phyloP scores from a whole-genome alignment of 208 protist species.

The Porcisia hertigi region DNA sequence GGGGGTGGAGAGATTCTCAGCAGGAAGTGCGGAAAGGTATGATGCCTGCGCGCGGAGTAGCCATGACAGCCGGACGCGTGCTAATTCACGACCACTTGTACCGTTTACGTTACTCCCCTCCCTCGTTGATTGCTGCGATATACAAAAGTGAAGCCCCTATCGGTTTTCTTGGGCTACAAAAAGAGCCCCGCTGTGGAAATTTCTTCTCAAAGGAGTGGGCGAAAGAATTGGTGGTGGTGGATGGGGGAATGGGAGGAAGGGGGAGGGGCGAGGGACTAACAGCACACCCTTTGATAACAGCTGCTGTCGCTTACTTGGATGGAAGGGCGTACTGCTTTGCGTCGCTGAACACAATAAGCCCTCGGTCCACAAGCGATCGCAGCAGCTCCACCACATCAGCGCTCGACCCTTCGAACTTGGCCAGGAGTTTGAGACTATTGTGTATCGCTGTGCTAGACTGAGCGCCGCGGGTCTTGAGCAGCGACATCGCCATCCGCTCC shows the following conservation, averaged over 20 bases:
- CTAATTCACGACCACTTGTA: not conserved
- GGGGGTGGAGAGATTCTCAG: too few relatives aligned
- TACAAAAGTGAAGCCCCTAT: too few relatives aligned
- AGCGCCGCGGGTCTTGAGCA: conserved; percentile 61
- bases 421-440: conserved; percentile 87
- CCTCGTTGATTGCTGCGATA: not conserved
- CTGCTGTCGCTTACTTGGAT: conserved; percentile 12
- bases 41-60: not conserved
- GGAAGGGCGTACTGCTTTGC: conserved; percentile 62
- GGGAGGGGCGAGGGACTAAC: too few relatives aligned
- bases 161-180: not conserved
- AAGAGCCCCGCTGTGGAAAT: not conserved
- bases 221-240: too few relatives aligned
- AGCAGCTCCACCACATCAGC: conserved; percentile 71
- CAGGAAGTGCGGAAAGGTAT: not conserved
- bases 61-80: not conserved
- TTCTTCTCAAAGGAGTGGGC: not conserved
- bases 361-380: conserved; percentile 58
- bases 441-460: conserved; percentile 72
- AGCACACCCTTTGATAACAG: not conserved
- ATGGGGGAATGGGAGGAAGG: too few relatives aligned
- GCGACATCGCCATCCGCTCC: conserved; percentile 63
- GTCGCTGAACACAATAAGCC: conserved; percentile 58
- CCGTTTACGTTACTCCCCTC: not conserved
- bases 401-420: conserved; percentile 50